Evolutionary conservation across 352 stramenopile species (phyloP).

Genomic region (Globisporangium okanoganense): DNA sequence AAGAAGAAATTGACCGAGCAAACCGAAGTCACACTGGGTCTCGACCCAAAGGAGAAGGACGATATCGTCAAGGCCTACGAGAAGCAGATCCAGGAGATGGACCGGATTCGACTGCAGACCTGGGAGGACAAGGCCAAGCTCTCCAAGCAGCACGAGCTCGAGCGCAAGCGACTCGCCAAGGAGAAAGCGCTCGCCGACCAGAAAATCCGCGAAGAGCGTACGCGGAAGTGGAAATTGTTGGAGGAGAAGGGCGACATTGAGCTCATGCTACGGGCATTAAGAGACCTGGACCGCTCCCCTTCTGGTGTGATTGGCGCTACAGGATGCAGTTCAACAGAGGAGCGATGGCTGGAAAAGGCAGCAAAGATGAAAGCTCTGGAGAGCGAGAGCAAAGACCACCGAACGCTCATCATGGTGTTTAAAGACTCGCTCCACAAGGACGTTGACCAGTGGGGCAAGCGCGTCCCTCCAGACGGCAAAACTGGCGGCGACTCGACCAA

Average conservation of each 20-base stretch:
- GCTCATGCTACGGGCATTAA: conserved; percentile 67
- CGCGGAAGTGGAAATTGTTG: conserved; percentile 79
- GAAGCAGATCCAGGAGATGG: conserved; percentile 90
- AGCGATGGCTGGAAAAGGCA: conserved; percentile 53
- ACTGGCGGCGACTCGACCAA: conserved; percentile 17
- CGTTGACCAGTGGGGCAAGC: conserved; percentile 64
- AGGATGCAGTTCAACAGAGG: conserved; percentile 26
- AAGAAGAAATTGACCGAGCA: conserved; percentile 88
- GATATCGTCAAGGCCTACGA: conserved; percentile 86
- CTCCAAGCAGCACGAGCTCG: conserved; percentile 83
- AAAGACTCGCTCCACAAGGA: conserved; percentile 81
- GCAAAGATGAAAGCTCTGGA: conserved; percentile 63
- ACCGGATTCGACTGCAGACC: conserved; percentile 76
- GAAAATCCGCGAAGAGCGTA: conserved; percentile 77
- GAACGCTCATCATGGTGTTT: conserved; percentile 80
- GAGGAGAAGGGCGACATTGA: conserved; percentile 84
- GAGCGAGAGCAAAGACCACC: conserved; percentile 70
- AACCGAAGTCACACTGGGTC: conserved; percentile 48
- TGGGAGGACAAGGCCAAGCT: conserved; percentile 87
- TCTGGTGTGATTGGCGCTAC: conserved; percentile 9
- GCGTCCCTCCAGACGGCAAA: conserved; percentile 13
- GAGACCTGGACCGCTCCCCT: conserved; percentile 43
- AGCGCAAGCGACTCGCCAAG: conserved; percentile 75
- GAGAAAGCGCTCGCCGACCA: conserved; percentile 77
- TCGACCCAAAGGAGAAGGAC: conserved; percentile 84